Evolutionary conservation across 352 stramenopile species (phyloP).

Genomic region (Phytophthora pistaciae): DNA sequence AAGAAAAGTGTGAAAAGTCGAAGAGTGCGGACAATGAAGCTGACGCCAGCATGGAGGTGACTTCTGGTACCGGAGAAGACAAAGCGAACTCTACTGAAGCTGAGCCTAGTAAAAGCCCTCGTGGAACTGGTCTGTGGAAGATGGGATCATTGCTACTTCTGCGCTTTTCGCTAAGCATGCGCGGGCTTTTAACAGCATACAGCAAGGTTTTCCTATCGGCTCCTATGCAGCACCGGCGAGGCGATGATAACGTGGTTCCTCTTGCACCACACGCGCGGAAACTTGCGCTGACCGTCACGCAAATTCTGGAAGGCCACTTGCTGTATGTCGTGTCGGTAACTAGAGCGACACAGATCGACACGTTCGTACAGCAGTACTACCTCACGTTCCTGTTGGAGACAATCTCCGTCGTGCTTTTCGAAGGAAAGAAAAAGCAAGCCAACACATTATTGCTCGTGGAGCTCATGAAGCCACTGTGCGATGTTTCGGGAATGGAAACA

Average conservation of each 20-base stretch:
- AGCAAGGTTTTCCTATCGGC: constrained; percentile 74
- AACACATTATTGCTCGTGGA: constrained; percentile 80
- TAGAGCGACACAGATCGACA: constrained; percentile 55
- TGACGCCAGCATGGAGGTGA: constrained; percentile 30
- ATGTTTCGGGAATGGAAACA: constrained; percentile 24
- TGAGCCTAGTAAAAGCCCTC: constrained; percentile 12
- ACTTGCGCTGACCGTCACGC: constrained; percentile 51
- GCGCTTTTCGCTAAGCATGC: constrained; percentile 79
- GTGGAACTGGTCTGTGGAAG: constrained; percentile 71
- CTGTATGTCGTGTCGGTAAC: constrained; percentile 54
- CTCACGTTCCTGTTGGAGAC: constrained; percentile 85
- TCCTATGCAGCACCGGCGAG: constrained; percentile 70
- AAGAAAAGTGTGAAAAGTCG: constrained; percentile 14
- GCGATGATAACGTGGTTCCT: constrained; percentile 63
- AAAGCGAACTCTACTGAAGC: constrained; percentile 2
- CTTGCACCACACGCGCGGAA: constrained; percentile 68
- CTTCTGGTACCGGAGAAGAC: constrained; percentile 3
- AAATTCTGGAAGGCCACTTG: constrained; percentile 61
- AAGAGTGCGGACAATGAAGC: constrained; percentile 3
- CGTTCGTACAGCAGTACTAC: constrained; percentile 81
- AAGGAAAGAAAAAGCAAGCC: constrained; percentile 79
- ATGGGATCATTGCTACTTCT: constrained; percentile 81
- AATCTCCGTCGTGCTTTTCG: constrained; percentile 75
- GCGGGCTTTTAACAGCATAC: constrained; percentile 69
- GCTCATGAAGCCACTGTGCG: constrained; percentile 55